A percentile compares a stretch with the other conserved stretches of the same genome.
Conservation (phyloP, 805 yeast genomes). For the Zygotorulaspora florentina region DNA sequence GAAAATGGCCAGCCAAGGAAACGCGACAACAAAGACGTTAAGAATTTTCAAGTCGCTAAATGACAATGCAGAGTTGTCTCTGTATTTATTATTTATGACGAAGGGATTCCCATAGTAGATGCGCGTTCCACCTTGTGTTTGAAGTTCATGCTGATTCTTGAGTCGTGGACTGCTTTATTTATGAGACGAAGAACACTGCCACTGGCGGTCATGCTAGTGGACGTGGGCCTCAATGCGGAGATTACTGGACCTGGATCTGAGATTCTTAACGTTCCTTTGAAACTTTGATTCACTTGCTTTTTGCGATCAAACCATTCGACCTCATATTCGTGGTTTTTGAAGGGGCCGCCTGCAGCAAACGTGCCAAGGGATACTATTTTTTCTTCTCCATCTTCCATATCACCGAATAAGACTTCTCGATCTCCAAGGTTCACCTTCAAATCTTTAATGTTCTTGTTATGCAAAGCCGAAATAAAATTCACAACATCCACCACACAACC, state of each 20-base stretch:
- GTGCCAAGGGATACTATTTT: conserved; percentile 2
- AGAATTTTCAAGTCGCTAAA: background rate
- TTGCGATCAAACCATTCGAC: conserved; percentile 13
- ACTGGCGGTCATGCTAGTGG: background rate
- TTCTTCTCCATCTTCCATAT: conserved; percentile 16
- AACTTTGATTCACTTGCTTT: background rate
- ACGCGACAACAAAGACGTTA: background rate
- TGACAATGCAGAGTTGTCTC: no score
- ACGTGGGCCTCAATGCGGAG: background rate
- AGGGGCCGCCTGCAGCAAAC: background rate
- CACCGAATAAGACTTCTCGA: conserved; percentile 11
- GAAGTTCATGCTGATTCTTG: no score
- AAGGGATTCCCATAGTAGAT: no score
- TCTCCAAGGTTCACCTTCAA: conserved; percentile 11
- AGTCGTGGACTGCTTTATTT: no score
- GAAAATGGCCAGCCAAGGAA: background rate
- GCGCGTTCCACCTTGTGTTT: no score
- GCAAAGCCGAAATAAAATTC: conserved; percentile 6
- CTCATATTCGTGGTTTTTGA: conserved; percentile 1
- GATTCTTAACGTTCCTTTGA: background rate
- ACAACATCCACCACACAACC: background rate
- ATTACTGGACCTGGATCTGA: background rate
- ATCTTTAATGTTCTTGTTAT: conserved; percentile 8
- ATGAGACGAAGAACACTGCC: background rate
- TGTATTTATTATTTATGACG: no score